Evolutionary conservation across 2,329 filamentous ascomycete genomes (phyloP).

Genomic region (Ceratocystis eucalypticola): DNA sequence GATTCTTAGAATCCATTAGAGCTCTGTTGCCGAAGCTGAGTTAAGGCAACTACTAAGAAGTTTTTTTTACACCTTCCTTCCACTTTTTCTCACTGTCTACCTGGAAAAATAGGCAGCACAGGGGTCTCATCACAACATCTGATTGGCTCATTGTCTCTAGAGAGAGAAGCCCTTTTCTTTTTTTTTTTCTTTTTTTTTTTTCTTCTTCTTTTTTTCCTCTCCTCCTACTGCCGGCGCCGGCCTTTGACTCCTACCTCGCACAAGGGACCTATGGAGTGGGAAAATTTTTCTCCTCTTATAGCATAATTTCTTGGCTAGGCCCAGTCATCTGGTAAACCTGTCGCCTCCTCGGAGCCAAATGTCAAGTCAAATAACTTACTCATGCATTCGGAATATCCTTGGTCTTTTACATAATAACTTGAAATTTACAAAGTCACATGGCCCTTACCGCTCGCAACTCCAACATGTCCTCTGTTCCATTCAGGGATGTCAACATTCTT

Average conservation of each 20-base stretch:
- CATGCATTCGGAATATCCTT: neutral
- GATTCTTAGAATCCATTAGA: neutral
- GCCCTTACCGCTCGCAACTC: neutral
- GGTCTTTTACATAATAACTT: constrained; percentile 1
- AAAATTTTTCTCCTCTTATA: too few species aligned
- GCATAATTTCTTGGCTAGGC: neutral
- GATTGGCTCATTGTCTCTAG: neutral
- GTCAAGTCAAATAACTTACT: neutral
- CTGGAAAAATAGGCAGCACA: neutral
- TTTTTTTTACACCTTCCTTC: neutral
- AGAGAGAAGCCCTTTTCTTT: neutral
- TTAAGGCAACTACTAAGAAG: neutral
- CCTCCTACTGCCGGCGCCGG: neutral
- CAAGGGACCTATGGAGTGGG: neutral
- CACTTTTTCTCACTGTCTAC: neutral
- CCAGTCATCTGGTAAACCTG: neutral
- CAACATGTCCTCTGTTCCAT: neutral
- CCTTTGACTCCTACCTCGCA: neutral
- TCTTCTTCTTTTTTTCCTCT: neutral
- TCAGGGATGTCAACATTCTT: neutral
- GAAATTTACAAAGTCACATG: neutral
- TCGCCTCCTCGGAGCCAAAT: neutral
- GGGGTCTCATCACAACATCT: neutral
- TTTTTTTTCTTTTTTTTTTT: neutral
- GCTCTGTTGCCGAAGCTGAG: neutral